Conservation (phyloP, 306 rosid species). For the Quercus bicolor region DNA sequence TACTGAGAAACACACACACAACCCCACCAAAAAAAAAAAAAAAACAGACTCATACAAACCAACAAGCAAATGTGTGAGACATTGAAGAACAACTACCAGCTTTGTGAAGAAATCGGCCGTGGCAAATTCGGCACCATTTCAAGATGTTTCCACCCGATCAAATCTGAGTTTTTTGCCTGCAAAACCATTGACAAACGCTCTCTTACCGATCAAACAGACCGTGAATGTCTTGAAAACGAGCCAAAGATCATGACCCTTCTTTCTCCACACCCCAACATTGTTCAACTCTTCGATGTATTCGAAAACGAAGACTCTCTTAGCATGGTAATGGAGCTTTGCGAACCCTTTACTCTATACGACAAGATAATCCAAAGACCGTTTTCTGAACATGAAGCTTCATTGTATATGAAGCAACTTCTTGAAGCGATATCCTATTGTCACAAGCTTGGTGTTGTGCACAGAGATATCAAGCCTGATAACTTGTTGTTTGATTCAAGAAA, state of each 20-base stretch:
- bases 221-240: conserved; percentile 63
- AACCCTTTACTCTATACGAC: conserved; percentile 58
- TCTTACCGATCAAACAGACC: conserved; percentile 55
- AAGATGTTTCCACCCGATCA: conserved; percentile 42
- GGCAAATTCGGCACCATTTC: conserved; percentile 66
- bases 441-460: conserved; percentile 51
- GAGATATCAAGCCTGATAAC: conserved; percentile 79
- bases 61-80: conserved; percentile 42
- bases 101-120: conserved; percentile 69
- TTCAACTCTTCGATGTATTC: conserved; percentile 41
- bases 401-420: conserved; percentile 46
- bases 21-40: no score
- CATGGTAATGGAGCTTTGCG: conserved; percentile 62
- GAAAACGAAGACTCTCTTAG: conserved; percentile 43
- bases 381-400: conserved; percentile 46
- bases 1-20: no score
- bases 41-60: background rate
- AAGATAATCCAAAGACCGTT: conserved; percentile 37
- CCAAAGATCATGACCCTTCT: conserved; percentile 64
- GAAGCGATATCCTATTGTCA: conserved; percentile 65
- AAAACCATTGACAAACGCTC: conserved; percentile 57
- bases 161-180: conserved; percentile 44
- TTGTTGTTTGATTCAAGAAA: conserved; percentile 48
- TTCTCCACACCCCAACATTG: conserved; percentile 63
- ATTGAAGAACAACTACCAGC: conserved; percentile 42